phyloP scores from a whole-genome alignment of 1,139 yeast genomes.

The Candida gigantensis region DNA sequence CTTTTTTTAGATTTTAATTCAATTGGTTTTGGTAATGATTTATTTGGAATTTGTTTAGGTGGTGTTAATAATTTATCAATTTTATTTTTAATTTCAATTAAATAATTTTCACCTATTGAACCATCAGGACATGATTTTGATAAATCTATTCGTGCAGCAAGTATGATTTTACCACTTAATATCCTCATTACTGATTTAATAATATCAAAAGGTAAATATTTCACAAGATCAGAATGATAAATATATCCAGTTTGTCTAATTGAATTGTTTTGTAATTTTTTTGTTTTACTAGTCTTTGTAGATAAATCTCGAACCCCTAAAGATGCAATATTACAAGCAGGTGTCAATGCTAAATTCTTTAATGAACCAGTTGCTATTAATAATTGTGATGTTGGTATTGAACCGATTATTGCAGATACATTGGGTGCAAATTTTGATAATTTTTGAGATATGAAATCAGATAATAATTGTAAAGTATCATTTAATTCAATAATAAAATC shows the following conservation, averaged over 20 bases:
- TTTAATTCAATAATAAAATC: conserved; percentile 48
- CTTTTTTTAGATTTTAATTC: conserved; percentile 80
- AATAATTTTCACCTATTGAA: conserved; percentile 57
- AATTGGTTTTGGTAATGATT: conserved; percentile 82
- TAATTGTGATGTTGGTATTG: conserved; percentile 73
- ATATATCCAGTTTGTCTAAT: conserved; percentile 67
- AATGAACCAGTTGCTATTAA: conserved; percentile 74
- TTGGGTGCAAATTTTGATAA: conserved; percentile 77
- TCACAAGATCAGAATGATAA: conserved; percentile 54
- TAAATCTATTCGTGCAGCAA: conserved; percentile 83
- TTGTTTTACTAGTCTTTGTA: conserved; percentile 22
- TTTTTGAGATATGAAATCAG: conserved; percentile 57
- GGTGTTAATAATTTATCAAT: conserved; percentile 76
- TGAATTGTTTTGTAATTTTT: conserved; percentile 22
- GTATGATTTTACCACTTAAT: conserved; percentile 72
- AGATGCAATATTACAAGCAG: conserved; percentile 82
- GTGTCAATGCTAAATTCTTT: conserved; percentile 65
- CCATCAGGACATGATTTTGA: conserved; percentile 51
- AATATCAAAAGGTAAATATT: conserved; percentile 55
- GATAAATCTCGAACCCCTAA: conserved; percentile 66
- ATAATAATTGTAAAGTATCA: conserved; percentile 43
- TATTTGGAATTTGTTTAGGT: conserved; percentile 66
- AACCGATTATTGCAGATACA: conserved; percentile 68
- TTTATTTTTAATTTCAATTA: conserved; percentile 58
- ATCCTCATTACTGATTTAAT: conserved; percentile 76